Evolutionary conservation across 1,139 yeast species (phyloP), one percentile per base, ranked within the genome.

Genomic region (Debaryomycetaceae sp.): DNA sequence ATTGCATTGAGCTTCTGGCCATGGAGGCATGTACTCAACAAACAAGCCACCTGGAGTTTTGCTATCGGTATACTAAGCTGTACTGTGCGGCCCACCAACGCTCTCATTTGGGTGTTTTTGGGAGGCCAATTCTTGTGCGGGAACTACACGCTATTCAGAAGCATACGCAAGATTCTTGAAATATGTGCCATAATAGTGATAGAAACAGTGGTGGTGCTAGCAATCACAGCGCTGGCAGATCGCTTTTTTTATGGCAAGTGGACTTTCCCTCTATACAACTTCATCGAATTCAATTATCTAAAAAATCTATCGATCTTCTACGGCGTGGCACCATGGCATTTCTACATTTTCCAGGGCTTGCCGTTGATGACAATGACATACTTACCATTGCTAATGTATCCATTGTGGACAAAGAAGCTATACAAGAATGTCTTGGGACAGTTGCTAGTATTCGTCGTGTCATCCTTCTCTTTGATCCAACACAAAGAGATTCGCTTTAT

Each of bases 401-500:
- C 63, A 17, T 42, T 60, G 42, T 41, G 44, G 20, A 11, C 22
- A 11, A 33, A 43, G n/a, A 20, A 40, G 11, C 36, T 49, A 5
- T 55, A 50, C 42, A 38, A 42, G 6, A 51, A 51, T 23, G 39
- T 54, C 5, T 46, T 63, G 23, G 68, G 52, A 11, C 48, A 59
- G 1, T 63, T 75, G 1, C 54, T 75, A 0, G 38, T 70, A 0
- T 42, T 72, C 2, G 81, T 84, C 36, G 46, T 85, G 1, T 45
- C 65, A 0, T 68, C 75, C 0, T 89, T 86, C 53, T 87, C 97
- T 0, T 46, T 69, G 2, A 76, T 93, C 17, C 69, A 76, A 11
- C 99, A 95, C 63, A 95, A 95, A 60, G 99, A 95, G 59, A 86
- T 89, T 54, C 75, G 99, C 40, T 95, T 95, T 59, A 72, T 93